These are phyloP conservation scores for Zygotorulaspora florentina DNA, from an alignment of 805 yeast genomes.

Conservation along the genomic window DNA sequence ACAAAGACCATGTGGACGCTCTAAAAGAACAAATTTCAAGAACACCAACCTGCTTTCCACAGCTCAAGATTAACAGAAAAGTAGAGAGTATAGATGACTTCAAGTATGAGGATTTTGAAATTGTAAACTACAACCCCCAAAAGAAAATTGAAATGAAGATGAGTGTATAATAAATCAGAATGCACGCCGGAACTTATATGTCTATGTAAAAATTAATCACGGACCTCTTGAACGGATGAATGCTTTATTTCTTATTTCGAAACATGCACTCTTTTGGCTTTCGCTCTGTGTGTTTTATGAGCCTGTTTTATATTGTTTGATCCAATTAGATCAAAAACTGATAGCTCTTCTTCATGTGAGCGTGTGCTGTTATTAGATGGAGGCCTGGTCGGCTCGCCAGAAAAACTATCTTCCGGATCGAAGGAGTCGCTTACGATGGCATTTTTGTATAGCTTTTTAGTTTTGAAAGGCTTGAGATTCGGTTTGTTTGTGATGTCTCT, in stretches of 20 bases:
- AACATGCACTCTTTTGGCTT: constrained; percentile 9
- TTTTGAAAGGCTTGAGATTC: constrained; percentile 11
- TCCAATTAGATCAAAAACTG: constrained; percentile 42
- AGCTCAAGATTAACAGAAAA: constrained; percentile 60
- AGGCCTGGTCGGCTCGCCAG: constrained; percentile 9
- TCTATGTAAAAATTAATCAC: background rate
- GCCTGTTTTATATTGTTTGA: constrained; percentile 22
- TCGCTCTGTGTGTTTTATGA: constrained; percentile 27
- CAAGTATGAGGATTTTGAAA: constrained; percentile 80
- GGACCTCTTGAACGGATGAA: background rate
- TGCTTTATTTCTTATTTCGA: constrained; percentile 2
- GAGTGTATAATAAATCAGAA: constrained; percentile 61
- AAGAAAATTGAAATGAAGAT: constrained; percentile 88
- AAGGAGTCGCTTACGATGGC: constrained; percentile 31
- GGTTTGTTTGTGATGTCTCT: constrained; percentile 22
- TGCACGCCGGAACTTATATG: background rate
- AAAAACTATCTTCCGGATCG: constrained; percentile 17
- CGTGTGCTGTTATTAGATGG: constrained; percentile 21
- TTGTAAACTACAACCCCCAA: constrained; percentile 75
- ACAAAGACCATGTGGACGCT: constrained; percentile 89
- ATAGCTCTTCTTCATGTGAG: constrained; percentile 33
- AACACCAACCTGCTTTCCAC: constrained; percentile 77
- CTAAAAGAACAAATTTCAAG: constrained; percentile 74
- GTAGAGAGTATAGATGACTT: constrained; percentile 80
- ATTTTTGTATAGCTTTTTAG: constrained; percentile 27